Evolutionary conservation across 176 grass and related monocot species (phyloP).

Genomic region (Ensete ventricosum): DNA sequence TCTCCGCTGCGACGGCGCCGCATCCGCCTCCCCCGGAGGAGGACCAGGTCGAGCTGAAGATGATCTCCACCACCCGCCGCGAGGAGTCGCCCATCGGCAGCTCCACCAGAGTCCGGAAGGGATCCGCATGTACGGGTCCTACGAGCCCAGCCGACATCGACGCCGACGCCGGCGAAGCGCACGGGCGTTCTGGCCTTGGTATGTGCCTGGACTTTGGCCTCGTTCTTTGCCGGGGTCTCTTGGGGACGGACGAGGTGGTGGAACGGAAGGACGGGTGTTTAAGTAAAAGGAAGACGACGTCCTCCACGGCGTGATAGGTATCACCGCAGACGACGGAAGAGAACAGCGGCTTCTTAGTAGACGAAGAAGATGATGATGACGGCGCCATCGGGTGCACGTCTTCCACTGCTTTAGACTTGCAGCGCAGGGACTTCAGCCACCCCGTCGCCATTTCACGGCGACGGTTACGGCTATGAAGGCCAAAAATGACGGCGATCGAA

Average conservation of each 20-base stretch:
- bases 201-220: slow-evolving; percentile 26
- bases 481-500: no score
- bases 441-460: no score
- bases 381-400: no score
- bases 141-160: neutral
- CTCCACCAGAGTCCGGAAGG: slow-evolving; percentile 54
- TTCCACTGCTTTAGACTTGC: no score
- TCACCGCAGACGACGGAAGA: slow-evolving; percentile 34
- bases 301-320: slow-evolving; percentile 23
- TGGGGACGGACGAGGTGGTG: slow-evolving; percentile 7
- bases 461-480: no score
- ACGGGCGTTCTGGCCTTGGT: neutral
- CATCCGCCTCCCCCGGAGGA: neutral
- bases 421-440: no score
- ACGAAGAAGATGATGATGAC: no score
- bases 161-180: slow-evolving; percentile 25
- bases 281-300: slow-evolving; percentile 17
- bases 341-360: no score
- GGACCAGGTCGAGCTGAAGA: slow-evolving; percentile 70
- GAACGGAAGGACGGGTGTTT: slow-evolving; percentile 11
- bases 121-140: neutral
- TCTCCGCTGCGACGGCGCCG: slow-evolving; percentile 6
- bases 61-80: slow-evolving; percentile 28
- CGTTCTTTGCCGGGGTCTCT: neutral
- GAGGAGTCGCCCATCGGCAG: slow-evolving; percentile 59